A percentile compares a stretch with the other conserved stretches of the same genome.
phyloP scores from a whole-genome alignment of 768 basidiomycete genomes.

The Boletus eberwhitei region DNA sequence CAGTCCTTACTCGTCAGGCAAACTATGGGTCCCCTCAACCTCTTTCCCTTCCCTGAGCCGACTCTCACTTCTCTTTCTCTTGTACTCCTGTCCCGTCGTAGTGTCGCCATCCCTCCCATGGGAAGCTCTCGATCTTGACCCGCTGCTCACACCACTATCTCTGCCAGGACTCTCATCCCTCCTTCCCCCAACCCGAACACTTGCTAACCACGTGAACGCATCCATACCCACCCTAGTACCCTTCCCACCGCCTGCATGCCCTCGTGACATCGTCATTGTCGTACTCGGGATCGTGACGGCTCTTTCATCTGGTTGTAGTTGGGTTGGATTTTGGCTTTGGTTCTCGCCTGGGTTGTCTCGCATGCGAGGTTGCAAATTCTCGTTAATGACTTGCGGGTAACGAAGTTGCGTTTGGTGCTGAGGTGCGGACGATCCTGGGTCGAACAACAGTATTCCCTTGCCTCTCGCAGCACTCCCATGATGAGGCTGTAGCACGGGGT shows the following conservation, averaged over 20 bases:
- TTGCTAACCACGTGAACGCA: constrained; percentile 67
- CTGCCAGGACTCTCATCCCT: constrained; percentile 56
- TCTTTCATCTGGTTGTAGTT: constrained; percentile 14
- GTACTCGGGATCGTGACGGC: constrained; percentile 24
- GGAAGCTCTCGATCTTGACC: constrained; percentile 41
- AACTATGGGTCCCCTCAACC: constrained; percentile 41
- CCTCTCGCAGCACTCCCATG: constrained; percentile 33
- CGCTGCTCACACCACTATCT: constrained; percentile 44
- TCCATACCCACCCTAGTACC: constrained; percentile 64
- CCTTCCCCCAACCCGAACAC: constrained; percentile 59
- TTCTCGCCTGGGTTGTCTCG: constrained; percentile 16
- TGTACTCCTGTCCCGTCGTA: constrained; percentile 9
- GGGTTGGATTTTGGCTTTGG: not conserved
- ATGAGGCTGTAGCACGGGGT: constrained; percentile 33
- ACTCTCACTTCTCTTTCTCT: constrained; percentile 49
- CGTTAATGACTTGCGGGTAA: constrained; percentile 18
- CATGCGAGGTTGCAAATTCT: constrained; percentile 8
- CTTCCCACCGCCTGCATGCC: constrained; percentile 45
- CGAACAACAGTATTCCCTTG: constrained; percentile 26
- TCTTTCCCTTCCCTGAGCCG: constrained; percentile 32
- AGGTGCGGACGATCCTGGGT: constrained; percentile 33
- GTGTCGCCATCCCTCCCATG: constrained; percentile 18
- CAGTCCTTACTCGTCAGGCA: constrained; percentile 69
- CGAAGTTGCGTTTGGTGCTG: constrained; percentile 34
- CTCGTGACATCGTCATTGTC: constrained; percentile 45